These are phyloP conservation scores for Ophiosphaerella herpotricha DNA, from an alignment of 2,329 filamentous ascomycete species.

Conservation along the genomic window DNA sequence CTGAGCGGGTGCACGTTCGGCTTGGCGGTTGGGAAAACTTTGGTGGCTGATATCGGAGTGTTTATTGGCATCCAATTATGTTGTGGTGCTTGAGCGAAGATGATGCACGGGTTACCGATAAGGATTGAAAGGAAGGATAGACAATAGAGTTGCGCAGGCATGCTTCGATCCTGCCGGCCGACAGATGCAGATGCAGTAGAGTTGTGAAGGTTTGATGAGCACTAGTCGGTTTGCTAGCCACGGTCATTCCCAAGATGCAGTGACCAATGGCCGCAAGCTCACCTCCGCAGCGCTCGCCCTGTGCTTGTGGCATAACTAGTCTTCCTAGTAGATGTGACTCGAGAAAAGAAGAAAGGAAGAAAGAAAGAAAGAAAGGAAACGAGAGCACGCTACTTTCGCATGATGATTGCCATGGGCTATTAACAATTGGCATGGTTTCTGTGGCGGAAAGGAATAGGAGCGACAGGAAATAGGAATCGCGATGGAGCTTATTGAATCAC, in stretches of 20 bases:
- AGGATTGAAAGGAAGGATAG: not conserved
- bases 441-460: too few species aligned
- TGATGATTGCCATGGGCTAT: not conserved
- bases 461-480: too few species aligned
- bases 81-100: too few species aligned
- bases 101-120: not conserved
- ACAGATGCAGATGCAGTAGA: not conserved
- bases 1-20: not conserved
- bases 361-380: too few species aligned
- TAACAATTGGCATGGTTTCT: not conserved
- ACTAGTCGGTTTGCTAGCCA: not conserved
- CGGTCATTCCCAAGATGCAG: not conserved
- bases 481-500: too few species aligned
- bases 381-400: not conserved
- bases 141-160: not conserved
- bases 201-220: conserved; percentile 5
- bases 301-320: not conserved
- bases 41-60: not conserved
- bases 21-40: not conserved
- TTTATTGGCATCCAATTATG: too few species aligned
- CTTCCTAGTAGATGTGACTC: not conserved
- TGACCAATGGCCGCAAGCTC: not conserved
- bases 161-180: not conserved
- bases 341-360: not conserved
- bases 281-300: not conserved